Percentiles rank a stretch among this genome's conserved stretches.
Conservation (phyloP, 441 rosid species). For the Rhodomyrtus psidioides region DNA sequence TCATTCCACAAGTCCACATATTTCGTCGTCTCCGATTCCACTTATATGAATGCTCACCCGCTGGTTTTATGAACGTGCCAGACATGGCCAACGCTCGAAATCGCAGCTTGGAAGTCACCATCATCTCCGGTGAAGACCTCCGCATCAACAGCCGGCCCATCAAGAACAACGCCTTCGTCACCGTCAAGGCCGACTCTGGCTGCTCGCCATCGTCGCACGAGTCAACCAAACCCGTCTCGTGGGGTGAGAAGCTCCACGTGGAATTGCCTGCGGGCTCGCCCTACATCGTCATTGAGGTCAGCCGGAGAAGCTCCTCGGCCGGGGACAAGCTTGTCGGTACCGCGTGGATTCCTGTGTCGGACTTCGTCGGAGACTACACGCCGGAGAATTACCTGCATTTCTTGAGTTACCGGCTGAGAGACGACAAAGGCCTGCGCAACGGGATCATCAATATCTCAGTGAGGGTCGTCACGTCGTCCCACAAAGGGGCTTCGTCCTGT, state of each 20-base stretch:
- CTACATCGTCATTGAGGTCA: neutral
- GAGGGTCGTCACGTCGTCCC: constrained; percentile 12
- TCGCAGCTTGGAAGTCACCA: neutral
- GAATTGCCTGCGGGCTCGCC: neutral
- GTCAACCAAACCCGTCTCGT: neutral
- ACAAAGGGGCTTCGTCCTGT: neutral
- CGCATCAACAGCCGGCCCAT: neutral
- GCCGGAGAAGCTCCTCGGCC: neutral
- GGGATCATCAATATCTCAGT: constrained; percentile 59
- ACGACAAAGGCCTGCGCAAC: constrained; percentile 34
- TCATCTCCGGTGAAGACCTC: constrained; percentile 1
- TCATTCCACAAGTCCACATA: neutral
- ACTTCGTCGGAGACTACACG: constrained; percentile 37
- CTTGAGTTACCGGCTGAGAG: constrained; percentile 62
- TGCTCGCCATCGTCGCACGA: neutral
- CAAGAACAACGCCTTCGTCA: constrained; percentile 2
- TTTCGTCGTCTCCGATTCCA: neutral
- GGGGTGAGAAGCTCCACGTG: constrained; percentile 1
- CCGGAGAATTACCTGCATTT: constrained; percentile 47
- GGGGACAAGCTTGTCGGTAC: constrained; percentile 28
- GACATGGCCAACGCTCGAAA: neutral
- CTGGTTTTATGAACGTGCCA: neutral
- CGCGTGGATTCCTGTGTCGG: constrained; percentile 35
- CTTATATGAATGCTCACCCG: neutral
- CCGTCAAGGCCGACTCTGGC: neutral